Evolutionary conservation across 1,284 basidiomycete genomes (phyloP), one percentile per base, ranked within the genome.

Genomic region (Ceratobasidium sp.): DNA sequence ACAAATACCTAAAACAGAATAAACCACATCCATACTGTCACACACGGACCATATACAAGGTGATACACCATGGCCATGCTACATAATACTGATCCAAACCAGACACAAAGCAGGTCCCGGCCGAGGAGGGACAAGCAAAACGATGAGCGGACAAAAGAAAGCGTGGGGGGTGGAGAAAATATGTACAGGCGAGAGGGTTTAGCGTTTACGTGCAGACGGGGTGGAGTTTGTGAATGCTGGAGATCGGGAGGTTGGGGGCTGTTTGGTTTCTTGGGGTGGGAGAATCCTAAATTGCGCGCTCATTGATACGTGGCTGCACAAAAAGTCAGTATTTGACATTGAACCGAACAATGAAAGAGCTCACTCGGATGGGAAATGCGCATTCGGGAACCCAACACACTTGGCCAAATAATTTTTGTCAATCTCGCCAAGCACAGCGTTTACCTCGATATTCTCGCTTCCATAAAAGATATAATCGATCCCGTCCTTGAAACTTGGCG

Each of bases 381-480:
- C 91, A 83, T 98, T 98, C 54, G 97, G 97, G 88, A 99, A 99
- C 40, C 98, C 98, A 71, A 99, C 97, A 11, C 91, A 91, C 85
- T 95, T 96, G 81, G 92, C 90, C 81, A 99, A 84, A 86, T 99
- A 99, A 37, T 84, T 84, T 81, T 87, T 88, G 83, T 99, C 97
- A 74, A 99, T 91, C 82, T 95, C 95, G 22, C 95, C 95, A 62
- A 99, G 87, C 52, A 98, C 90, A 22, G 92, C 92, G 77, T 93
- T 96, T 25, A 96, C 92, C n/a, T 89, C 89, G 76, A 99, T 83
- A 80, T 91, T 94, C 76, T 89, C 87, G 13, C 90, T 88, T 78
- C 93, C 91, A 84, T 96, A 97, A 91, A 96, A 99, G 81, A 99
- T 90, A 83, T 99, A 97, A 85, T 99, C 98, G 81, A 99, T 90